Base-by-base conservation (phyloP, 495 filamentous ascomycete species). In the Parachaetomium inaequale region DNA sequence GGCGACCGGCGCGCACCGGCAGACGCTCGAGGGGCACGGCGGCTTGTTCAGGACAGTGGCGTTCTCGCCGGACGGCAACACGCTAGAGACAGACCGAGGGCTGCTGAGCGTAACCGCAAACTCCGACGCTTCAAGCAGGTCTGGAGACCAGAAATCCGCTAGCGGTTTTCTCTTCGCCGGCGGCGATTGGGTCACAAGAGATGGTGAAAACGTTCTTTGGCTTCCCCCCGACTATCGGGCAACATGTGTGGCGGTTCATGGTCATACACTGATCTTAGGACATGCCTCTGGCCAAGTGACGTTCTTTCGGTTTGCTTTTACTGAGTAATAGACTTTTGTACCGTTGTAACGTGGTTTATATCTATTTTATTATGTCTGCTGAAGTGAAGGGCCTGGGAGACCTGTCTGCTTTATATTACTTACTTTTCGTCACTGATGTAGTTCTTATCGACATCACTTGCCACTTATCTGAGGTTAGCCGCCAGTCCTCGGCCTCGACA, bases 161-260 rank as follows among this genome's bases (percentile, higher is more conserved):
- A 50, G 46, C 26, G 11, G 46, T 2, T 28, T 50, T 50, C 46
- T 50, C 3, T 50, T 50, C 23, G 7, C 29, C 46, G 46, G 26
- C 46, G 46, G 15, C 10, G 26, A 50, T 17, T 50, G 46, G 46
- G 25, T 50, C 46, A 50, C 46, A 50, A 50, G 23, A 50, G 1
- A 50, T 29, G 26, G 25, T 12, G 29, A 50, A 8, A 14, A 12
- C 23, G 26, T 50, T 50, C 46, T 50, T 17, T 50, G 46, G 46
- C 46, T 50, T 50, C 46, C 46, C 15, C n/a, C 46, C 10, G 46
- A 50, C 46, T 50, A 50, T 50, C 46, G 46, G 46, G 46, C 46
- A 50, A 50, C 46, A 29, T 50, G 46, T 50, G 46, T 50, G 46
- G 46, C 46, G 25, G 46, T 52, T 34, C 49, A 52, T 52, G 49